These are phyloP conservation scores for Clavispora phyllophila DNA, from an alignment of 805 yeast species.

Conservation along the genomic window DNA sequence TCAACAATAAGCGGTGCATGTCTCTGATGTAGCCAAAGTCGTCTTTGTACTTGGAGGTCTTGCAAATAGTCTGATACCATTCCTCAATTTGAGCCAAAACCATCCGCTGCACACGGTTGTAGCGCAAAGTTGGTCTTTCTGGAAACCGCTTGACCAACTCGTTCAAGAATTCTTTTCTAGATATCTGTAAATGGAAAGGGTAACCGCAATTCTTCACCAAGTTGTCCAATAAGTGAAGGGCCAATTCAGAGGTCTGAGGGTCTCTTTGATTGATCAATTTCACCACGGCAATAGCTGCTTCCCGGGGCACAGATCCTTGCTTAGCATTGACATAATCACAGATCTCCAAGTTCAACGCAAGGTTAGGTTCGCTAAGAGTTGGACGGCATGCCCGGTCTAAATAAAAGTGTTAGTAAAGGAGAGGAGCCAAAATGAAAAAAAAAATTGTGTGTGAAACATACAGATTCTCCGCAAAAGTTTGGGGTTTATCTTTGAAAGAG, in stretches of 20 bases:
- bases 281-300: conserved; percentile 84
- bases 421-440: neutral
- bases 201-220: conserved; percentile 97
- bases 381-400: conserved; percentile 88
- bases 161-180: conserved; percentile 90
- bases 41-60: conserved; percentile 82
- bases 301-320: conserved; percentile 86
- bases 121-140: conserved; percentile 85
- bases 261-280: conserved; percentile 77
- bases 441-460: conserved; percentile 20
- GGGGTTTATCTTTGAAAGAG: conserved; percentile 43
- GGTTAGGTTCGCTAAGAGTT: conserved; percentile 77
- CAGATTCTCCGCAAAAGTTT: conserved; percentile 41
- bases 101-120: conserved; percentile 76
- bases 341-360: conserved; percentile 82
- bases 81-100: conserved; percentile 90
- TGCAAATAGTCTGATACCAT: conserved; percentile 94
- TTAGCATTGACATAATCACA: conserved; percentile 91
- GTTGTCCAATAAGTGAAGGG: conserved; percentile 78
- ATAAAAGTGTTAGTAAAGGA: conserved; percentile 13
- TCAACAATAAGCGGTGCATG: conserved; percentile 86
- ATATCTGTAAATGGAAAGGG: conserved; percentile 91
- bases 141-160: conserved; percentile 92
- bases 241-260: conserved; percentile 79
- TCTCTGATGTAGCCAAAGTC: conserved; percentile 90